phyloP scores from a whole-genome alignment of 148 eudicot species.

The Camellia japonica region DNA sequence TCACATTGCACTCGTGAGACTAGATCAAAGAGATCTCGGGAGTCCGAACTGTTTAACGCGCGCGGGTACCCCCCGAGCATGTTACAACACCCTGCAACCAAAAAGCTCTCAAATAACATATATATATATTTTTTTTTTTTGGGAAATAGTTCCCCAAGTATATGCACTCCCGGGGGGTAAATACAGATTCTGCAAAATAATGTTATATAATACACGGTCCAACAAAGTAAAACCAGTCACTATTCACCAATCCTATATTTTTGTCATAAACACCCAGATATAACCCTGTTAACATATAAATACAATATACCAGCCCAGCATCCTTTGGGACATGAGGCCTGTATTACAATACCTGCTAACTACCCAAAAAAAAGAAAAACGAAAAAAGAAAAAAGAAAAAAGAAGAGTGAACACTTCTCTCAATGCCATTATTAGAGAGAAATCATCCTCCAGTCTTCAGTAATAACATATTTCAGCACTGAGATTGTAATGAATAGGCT shows the following conservation, averaged over 20 bases:
- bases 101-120: no score
- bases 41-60: no score
- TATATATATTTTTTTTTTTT: no score
- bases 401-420: background rate
- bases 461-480: background rate
- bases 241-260: background rate
- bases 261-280: background rate
- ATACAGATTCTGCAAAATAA: background rate
- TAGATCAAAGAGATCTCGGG: no score
- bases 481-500: no score
- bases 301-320: constrained; percentile 4
- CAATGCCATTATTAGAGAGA: background rate
- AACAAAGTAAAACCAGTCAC: background rate
- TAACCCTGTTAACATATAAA: background rate
- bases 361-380: background rate
- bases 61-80: no score
- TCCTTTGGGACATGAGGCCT: constrained; percentile 5
- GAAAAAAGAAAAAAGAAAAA: background rate
- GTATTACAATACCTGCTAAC: background rate
- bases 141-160: no score
- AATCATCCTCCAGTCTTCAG: background rate
- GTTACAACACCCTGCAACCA: no score
- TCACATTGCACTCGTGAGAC: no score
- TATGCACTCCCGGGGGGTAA: no score
- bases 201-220: background rate